phyloP scores from a whole-genome alignment of 1,284 basidiomycete species.

The Ustilago tritici region DNA sequence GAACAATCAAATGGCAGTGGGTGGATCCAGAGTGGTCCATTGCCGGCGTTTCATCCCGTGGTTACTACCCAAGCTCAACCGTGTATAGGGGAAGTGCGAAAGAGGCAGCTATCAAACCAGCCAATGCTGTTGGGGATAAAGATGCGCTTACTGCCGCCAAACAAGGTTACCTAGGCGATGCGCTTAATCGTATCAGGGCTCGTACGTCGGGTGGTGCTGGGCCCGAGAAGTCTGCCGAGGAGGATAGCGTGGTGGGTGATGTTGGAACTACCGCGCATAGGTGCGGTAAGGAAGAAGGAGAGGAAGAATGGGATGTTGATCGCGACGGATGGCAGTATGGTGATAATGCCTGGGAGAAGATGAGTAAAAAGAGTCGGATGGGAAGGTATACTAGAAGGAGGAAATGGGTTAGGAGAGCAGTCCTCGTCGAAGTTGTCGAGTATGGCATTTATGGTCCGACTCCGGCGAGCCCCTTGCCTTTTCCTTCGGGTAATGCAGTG shows the following conservation, averaged over 20 bases:
- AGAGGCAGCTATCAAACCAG: constrained; percentile 40
- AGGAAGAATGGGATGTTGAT: constrained; percentile 75
- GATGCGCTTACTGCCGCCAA: constrained; percentile 38
- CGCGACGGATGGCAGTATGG: constrained; percentile 91
- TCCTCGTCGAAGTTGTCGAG: constrained; percentile 68
- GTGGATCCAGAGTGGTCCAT: constrained; percentile 71
- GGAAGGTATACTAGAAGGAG: constrained; percentile 74
- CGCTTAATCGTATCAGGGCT: constrained; percentile 41
- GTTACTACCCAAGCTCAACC: constrained; percentile 24
- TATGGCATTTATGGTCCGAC: constrained; percentile 40
- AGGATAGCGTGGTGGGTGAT: constrained; percentile 23
- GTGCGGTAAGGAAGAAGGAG: constrained; percentile 1
- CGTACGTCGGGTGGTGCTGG: neutral
- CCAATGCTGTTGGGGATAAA: constrained; percentile 30
- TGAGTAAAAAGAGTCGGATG: constrained; percentile 81
- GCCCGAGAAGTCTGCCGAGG: neutral
- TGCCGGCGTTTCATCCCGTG: constrained; percentile 53
- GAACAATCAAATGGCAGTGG: constrained; percentile 71
- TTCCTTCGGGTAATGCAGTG: neutral
- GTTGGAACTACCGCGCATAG: constrained; percentile 32
- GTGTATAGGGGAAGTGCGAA: constrained; percentile 41
- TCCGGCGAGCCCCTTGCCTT: constrained; percentile 9
- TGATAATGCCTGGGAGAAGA: constrained; percentile 94
- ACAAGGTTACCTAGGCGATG: constrained; percentile 50
- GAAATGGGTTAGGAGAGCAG: constrained; percentile 70